Evolutionary conservation across 225 moss, liverwort and hornwort genomes (phyloP).

Genomic region (Straminergon stramineum): DNA sequence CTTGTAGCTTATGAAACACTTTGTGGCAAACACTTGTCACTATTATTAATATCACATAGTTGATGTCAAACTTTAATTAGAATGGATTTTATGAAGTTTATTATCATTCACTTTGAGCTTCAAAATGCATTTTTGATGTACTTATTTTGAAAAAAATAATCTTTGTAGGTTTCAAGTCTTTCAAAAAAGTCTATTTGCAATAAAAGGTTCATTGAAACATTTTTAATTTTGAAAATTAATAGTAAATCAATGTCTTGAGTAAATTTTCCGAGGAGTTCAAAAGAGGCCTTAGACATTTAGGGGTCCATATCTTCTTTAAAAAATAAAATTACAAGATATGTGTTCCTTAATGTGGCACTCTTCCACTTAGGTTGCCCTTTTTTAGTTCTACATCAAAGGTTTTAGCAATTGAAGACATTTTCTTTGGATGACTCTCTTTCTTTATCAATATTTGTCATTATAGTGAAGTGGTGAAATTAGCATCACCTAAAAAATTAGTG

Average conservation of each 20-base stretch:
- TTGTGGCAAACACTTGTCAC: background rate
- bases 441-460: no score
- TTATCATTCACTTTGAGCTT: no score
- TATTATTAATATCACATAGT: background rate
- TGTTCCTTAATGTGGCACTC: no score
- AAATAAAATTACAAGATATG: no score
- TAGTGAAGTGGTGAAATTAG: no score
- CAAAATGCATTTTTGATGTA: background rate
- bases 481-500: no score
- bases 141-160: background rate
- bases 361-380: no score
- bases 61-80: background rate
- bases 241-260: background rate
- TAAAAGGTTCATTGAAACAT: background rate
- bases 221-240: background rate
- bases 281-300: no score
- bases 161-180: background rate
- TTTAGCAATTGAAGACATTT: no score
- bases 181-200: rapidly evolving
- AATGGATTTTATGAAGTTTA: background rate
- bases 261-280: no score
- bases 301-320: background rate
- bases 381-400: no score
- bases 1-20: rapidly evolving
- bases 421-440: no score